Base-by-base conservation (phyloP, 2,329 filamentous ascomycete species). In the Phialocephala subalpina region DNA sequence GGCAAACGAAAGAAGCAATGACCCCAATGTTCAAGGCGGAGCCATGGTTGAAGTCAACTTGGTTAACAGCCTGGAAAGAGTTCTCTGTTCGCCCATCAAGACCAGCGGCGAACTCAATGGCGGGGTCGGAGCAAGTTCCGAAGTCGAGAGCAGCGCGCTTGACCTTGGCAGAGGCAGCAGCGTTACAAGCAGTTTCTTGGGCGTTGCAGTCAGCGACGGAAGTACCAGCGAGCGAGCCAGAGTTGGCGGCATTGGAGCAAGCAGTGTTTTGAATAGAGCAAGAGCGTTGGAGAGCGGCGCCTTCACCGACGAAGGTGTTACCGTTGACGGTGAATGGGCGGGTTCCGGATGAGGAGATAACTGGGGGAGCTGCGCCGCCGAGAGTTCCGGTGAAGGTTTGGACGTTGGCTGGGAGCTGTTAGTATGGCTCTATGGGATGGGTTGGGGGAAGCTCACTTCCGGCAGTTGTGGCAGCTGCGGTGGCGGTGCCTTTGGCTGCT, bases 181-280 rank as follows among this genome's bases (percentile, higher is more conserved):
- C 74, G 58, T 72, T 72, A 74, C 84, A 86, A 29, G 78, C 72
- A 18, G 68, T 69, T 72, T 87, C 80, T 77, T 91, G 88, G 4
- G 78, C 73, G 67, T 83, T 80, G 79, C 88, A 91, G 63, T 88
- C 82, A n/a, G 73, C 68, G 33, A 84, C 77, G 3, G 77, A 79
- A 65, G 80, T 75, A 47, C 80, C 80, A 3, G 74, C 69, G 16
- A 80, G 70, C 59, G 77, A 65, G 22, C 86, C 85, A 14, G 78
- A 72, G 76, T 90, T 90, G 64, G 84, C 84, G 33, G 83, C 83
- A 68, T 87, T 78, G 14, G 84, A 80, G 73, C 89, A 91, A 3
- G 76, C 78, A 72, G 89, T 90, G 79, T 87, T 85, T 79, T 90
- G 73, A 87, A 74, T 55, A 67, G 87, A 83, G 74, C 89, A 91